These are phyloP conservation scores for Phytophthora pluvialis DNA, from an alignment of 352 stramenopile species.

Conservation along the genomic window DNA sequence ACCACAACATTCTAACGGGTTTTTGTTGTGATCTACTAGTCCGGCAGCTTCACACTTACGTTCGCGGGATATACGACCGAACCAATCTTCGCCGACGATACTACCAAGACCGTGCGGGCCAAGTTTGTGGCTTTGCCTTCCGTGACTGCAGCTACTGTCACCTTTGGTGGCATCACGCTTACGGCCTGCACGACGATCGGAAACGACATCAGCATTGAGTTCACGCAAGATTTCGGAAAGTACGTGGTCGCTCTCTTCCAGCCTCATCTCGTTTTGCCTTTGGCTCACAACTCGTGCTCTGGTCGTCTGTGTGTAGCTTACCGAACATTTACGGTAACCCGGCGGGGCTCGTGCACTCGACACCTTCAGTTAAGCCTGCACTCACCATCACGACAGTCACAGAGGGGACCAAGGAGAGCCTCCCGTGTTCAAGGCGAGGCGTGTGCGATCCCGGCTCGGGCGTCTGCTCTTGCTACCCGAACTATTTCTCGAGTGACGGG, in stretches of 20 bases:
- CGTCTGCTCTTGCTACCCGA: conserved; percentile 86
- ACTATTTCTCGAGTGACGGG: conserved; percentile 87
- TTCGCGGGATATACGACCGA: conserved; percentile 82
- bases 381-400: conserved; percentile 61
- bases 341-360: conserved; percentile 55
- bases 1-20: too few species aligned
- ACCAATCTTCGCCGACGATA: conserved; percentile 66
- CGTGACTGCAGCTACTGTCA: conserved; percentile 68
- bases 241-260: conserved; percentile 27
- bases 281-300: too few species aligned
- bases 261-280: too few species aligned
- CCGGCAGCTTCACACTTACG: conserved; percentile 85
- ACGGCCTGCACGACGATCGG: conserved; percentile 72
- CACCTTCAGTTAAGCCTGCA: conserved; percentile 47
- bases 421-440: conserved; percentile 87
- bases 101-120: conserved; percentile 46
- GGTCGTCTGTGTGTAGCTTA: conserved; percentile 35
- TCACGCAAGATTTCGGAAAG: conserved; percentile 82
- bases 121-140: conserved; percentile 72
- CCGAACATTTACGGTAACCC: conserved; percentile 68
- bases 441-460: conserved; percentile 75
- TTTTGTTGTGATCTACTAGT: conserved; percentile 26
- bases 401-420: conserved; percentile 90
- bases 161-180: conserved; percentile 72
- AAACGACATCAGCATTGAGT: conserved; percentile 81